Evolutionary conservation across 148 eudicot genomes (phyloP), one percentile per base, ranked within the genome.

Genomic region (Suaeda aralocaspica): DNA sequence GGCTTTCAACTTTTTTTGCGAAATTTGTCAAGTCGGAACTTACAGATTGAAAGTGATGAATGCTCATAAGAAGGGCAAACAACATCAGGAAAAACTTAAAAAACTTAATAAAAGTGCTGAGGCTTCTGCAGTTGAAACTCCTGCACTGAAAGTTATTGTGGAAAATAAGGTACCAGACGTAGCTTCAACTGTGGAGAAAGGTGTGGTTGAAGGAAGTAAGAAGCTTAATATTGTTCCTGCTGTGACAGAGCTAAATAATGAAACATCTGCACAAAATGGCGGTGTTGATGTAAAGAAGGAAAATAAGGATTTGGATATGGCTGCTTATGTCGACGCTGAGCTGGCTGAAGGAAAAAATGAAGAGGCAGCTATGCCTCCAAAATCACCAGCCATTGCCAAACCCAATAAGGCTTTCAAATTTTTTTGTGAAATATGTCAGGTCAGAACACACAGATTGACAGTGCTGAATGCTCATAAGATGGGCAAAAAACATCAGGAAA

Each of bases 351-450:
- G 57, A 59, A 68, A 48, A 50, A 73, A 26, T 29, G 31, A 31
- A 28, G 72, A 58, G 41, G 31, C 45, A 30, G 66, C 25, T 21
- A 60, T 18, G 28, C 62, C 62, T 44, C 2, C 19, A 64, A 71
- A 66, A 66, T 42, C 68, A 53, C 15, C 48, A 1, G 76, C 56
- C 12, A 21, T 19, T 59, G 53, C 63, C 30, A 55, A 73, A 34
- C 41, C 64, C 14, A 71, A 62, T 44, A 70, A 46, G 45, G 76
- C 67, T 33, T 76, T 72, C 18, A 68, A 22, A 56, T 82, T 75
- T 55, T 84, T 84, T 79, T 90, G 96, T 59, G 82, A 71, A 29
- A 36, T 84, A 60, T 90, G 96, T 53, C 21, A 79, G 57, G 75
- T 70, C 22, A 89, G 89, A 52, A 70, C 86, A 33, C 52, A 31